Evolutionary conservation across 345 rosid species (phyloP).

Genomic region (Excoecaria agallocha): DNA sequence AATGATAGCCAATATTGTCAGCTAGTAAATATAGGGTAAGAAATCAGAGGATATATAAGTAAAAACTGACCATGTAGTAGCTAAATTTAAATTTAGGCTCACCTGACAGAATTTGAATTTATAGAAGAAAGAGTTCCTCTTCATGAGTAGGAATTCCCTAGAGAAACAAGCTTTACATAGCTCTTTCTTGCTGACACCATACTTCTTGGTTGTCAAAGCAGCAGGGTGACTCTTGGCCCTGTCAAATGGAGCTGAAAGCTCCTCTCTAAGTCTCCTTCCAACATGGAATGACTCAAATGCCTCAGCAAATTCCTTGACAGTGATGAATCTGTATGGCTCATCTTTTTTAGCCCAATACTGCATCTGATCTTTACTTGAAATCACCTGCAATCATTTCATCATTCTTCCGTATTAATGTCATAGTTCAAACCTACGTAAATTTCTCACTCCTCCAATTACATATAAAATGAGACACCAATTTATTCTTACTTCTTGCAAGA

Average conservation of each 20-base stretch:
- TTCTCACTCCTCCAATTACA: background rate
- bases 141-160: slow-evolving; percentile 55
- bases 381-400: slow-evolving; percentile 40
- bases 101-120: slow-evolving; percentile 38
- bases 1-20: slow-evolving; percentile 31
- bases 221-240: slow-evolving; percentile 46
- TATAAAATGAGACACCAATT: background rate
- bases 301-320: slow-evolving; percentile 46
- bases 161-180: slow-evolving; percentile 46
- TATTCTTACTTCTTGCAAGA: slow-evolving; percentile 61
- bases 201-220: slow-evolving; percentile 45
- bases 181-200: slow-evolving; percentile 45
- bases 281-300: slow-evolving; percentile 45
- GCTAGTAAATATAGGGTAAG: slow-evolving; percentile 28
- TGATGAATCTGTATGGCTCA: slow-evolving; percentile 43
- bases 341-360: slow-evolving; percentile 55
- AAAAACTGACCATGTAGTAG: background rate
- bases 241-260: slow-evolving; percentile 48
- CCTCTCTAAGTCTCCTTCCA: slow-evolving; percentile 35
- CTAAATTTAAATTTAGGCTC: background rate
- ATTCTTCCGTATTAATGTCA: background rate
- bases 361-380: slow-evolving; percentile 63
- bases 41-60: slow-evolving; percentile 7
- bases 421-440: background rate
- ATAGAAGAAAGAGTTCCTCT: slow-evolving; percentile 49